These are phyloP conservation scores for Sonneratia alba DNA, from an alignment of 345 rosid genomes.

Conservation along the genomic window DNA sequence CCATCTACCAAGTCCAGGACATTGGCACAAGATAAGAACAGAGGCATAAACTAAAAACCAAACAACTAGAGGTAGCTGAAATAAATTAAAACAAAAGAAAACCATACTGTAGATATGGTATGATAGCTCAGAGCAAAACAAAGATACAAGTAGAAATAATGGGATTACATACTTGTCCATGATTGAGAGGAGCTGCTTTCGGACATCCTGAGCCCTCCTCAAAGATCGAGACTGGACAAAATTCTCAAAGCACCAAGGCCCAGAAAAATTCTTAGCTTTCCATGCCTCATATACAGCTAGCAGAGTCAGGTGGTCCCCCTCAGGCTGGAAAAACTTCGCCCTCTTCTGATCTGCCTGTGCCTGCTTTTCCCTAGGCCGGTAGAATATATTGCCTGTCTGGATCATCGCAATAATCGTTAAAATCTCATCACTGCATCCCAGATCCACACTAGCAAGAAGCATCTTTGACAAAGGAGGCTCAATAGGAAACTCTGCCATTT, in stretches of 20 bases:
- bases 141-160: not conserved
- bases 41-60: no score
- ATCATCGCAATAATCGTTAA: conserved; percentile 87
- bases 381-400: conserved; percentile 80
- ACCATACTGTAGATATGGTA: not conserved
- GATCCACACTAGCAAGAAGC: conserved; percentile 89
- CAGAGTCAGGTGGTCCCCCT: conserved; percentile 91
- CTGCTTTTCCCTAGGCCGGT: conserved; percentile 89
- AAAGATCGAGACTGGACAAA: conserved; percentile 74
- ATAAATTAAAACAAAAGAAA: no score
- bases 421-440: conserved; percentile 93
- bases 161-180: conserved; percentile 66
- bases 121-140: not conserved
- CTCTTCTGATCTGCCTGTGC: conserved; percentile 92
- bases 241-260: conserved; percentile 89
- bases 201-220: conserved; percentile 75
- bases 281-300: conserved; percentile 92
- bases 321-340: conserved; percentile 84
- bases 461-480: conserved; percentile 89
- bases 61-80: no score
- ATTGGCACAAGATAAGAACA: no score
- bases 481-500: conserved; percentile 95
- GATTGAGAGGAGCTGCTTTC: conserved; percentile 82
- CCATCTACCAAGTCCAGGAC: no score
- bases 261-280: conserved; percentile 83